Evolutionary conservation across 2,329 filamentous ascomycete species (phyloP).

Genomic region (Harringtonia lauricola): DNA sequence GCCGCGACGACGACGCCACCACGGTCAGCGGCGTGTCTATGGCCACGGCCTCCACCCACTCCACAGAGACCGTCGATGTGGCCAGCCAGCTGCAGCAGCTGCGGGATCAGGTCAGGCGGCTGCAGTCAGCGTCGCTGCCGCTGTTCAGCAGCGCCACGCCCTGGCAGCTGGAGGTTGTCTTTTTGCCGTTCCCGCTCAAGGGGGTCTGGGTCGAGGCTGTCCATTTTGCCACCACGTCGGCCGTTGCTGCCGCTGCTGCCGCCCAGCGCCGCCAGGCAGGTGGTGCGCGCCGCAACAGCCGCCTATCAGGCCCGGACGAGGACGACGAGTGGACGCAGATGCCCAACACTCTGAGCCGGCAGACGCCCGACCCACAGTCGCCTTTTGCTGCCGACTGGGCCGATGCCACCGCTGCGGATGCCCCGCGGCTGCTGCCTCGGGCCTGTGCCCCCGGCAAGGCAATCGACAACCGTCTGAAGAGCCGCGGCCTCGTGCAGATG

Average conservation of each 20-base stretch:
- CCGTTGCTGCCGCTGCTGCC: conserved; percentile 6
- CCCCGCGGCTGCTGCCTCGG: conserved; percentile 56
- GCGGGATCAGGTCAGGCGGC: conserved; percentile 37
- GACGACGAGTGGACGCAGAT: conserved; percentile 45
- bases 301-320: not conserved
- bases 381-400: conserved; percentile 37
- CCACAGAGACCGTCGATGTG: conserved; percentile 30
- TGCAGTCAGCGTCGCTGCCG: conserved; percentile 48
- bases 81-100: conserved; percentile 38
- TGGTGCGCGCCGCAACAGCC: conserved; percentile 16
- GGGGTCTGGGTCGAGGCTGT: conserved; percentile 40
- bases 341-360: conserved; percentile 34
- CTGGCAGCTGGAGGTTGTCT: conserved; percentile 67
- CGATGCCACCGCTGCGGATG: conserved; percentile 27
- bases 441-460: conserved; percentile 53
- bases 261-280: conserved; percentile 18
- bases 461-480: conserved; percentile 61
- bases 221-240: conserved; percentile 30
- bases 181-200: conserved; percentile 57
- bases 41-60: not conserved
- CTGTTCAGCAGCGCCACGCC: conserved; percentile 40
- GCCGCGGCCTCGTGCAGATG: conserved; percentile 58
- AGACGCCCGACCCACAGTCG: conserved; percentile 34
- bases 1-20: conserved; percentile 28
- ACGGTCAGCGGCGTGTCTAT: conserved; percentile 33